These are phyloP conservation scores for Zizania latifolia DNA, from an alignment of 176 grass and related monocot species.

Conservation along the genomic window DNA sequence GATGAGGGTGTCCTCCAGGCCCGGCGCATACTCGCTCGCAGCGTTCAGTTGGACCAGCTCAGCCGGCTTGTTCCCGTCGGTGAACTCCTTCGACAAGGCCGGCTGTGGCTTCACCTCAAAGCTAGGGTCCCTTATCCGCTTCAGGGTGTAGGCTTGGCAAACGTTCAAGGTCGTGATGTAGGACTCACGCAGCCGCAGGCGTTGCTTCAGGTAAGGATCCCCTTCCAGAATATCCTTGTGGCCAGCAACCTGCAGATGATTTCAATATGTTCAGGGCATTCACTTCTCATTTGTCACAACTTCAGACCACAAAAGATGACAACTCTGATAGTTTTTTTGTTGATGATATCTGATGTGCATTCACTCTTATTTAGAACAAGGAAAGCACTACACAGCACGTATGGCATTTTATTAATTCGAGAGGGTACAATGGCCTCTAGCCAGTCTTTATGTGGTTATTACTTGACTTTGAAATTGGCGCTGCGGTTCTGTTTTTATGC, in stretches of 20 bases:
- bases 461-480: too few relatives aligned
- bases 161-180: constrained; percentile 85
- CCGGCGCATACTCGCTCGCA: constrained; percentile 68
- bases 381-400: too few relatives aligned
- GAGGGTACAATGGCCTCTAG: too few relatives aligned
- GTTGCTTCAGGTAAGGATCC: constrained; percentile 69
- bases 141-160: constrained; percentile 88
- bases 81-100: constrained; percentile 49
- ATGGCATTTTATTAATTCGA: too few relatives aligned
- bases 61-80: constrained; percentile 16
- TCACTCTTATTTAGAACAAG: background rate
- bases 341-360: background rate
- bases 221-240: constrained; percentile 79
- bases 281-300: background rate
- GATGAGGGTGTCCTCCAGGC: constrained; percentile 81
- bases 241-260: constrained; percentile 55
- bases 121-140: constrained; percentile 70
- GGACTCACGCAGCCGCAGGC: constrained; percentile 70
- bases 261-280: background rate
- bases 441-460: too few relatives aligned
- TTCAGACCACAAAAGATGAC: background rate
- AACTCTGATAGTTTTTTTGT: background rate
- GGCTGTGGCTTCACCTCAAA: constrained; percentile 54
- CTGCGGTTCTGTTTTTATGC: too few relatives aligned
- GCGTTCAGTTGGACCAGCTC: constrained; percentile 64